phyloP scores from a whole-genome alignment of 1,139 yeast species.

The Pneumocystis murina region DNA sequence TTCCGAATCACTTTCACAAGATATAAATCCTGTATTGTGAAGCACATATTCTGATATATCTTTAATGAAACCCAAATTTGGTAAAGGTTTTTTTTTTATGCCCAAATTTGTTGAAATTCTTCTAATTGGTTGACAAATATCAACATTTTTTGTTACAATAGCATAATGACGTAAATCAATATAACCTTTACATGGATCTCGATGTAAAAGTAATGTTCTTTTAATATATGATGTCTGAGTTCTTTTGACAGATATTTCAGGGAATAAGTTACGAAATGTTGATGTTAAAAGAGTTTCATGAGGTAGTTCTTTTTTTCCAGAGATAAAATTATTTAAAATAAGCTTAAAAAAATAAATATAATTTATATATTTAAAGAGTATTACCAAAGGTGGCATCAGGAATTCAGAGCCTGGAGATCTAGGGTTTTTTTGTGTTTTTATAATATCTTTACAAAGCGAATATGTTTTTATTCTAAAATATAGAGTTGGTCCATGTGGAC shows the following conservation, averaged over 20 bases:
- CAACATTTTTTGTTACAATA: constrained; percentile 76
- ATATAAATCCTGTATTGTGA: constrained; percentile 66
- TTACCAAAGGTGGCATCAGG: constrained; percentile 71
- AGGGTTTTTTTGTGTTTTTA: constrained; percentile 50
- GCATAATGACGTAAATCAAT: constrained; percentile 83
- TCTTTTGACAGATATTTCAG: constrained; percentile 75
- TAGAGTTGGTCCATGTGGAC: constrained; percentile 90
- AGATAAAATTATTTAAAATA: constrained; percentile 20
- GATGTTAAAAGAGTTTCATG: constrained; percentile 68
- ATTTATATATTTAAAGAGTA: constrained; percentile 70
- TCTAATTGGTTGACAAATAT: constrained; percentile 65
- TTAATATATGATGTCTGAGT: constrained; percentile 58
- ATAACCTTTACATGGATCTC: constrained; percentile 43
- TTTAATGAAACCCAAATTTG: constrained; percentile 49
- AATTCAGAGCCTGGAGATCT: constrained; percentile 52
- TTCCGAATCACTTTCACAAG: constrained; percentile 81
- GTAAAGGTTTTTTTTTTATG: constrained; percentile 44
- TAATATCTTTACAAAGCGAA: constrained; percentile 73
- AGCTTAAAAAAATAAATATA: constrained; percentile 15
- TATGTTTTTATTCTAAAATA: constrained; percentile 66
- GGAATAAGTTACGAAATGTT: constrained; percentile 89
- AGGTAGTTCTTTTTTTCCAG: constrained; percentile 12
- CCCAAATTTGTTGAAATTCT: constrained; percentile 37
- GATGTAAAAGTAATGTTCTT: constrained; percentile 59
- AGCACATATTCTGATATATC: constrained; percentile 76